A percentile compares a stretch with the other conserved stretches of the same genome.
Evolutionary conservation across 805 yeast species (phyloP).

Genomic region (Barnettozyma populi): DNA sequence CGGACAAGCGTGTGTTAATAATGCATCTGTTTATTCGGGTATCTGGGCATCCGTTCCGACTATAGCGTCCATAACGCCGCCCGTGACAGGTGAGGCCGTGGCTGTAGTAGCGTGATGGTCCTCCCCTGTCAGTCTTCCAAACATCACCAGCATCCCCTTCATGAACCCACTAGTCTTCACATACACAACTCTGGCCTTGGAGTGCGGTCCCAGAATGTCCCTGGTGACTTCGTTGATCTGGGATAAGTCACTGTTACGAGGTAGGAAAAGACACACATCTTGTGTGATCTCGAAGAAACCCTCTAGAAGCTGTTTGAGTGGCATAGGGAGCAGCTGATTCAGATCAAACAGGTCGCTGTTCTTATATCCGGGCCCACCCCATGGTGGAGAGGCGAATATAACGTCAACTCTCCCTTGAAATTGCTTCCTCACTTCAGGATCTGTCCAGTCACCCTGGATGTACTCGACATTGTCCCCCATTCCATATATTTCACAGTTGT

Average conservation of each 20-base stretch:
- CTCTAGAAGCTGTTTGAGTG: slow-evolving; percentile 38
- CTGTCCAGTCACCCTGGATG: slow-evolving; percentile 42
- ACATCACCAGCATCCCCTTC: slow-evolving; percentile 44
- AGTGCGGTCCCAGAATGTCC: slow-evolving; percentile 38
- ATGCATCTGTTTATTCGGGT: background rate
- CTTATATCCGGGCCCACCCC: slow-evolving; percentile 75
- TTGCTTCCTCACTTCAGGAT: slow-evolving; percentile 16
- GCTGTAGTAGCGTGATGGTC: background rate
- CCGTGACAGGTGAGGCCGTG: background rate
- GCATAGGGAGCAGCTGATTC: slow-evolving; percentile 40
- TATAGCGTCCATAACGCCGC: background rate
- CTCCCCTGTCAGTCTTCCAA: slow-evolving; percentile 1
- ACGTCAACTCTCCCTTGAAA: slow-evolving; percentile 36
- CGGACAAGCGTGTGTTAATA: too few species aligned
- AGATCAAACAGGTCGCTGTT: slow-evolving; percentile 40
- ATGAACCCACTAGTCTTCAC: slow-evolving; percentile 36
- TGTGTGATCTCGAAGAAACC: slow-evolving; percentile 36
- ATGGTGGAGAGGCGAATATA: slow-evolving; percentile 76
- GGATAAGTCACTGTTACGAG: slow-evolving; percentile 49
- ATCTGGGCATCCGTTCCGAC: background rate
- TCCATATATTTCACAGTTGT: slow-evolving; percentile 62
- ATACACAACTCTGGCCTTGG: slow-evolving; percentile 41
- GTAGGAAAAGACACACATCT: slow-evolving; percentile 57
- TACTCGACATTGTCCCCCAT: slow-evolving; percentile 47
- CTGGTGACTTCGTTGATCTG: slow-evolving; percentile 46